Percentiles rank a stretch among this genome's conserved stretches.
Evolutionary conservation across 495 filamentous ascomycete genomes (phyloP).

Genomic region (Penicillium odoratum): DNA sequence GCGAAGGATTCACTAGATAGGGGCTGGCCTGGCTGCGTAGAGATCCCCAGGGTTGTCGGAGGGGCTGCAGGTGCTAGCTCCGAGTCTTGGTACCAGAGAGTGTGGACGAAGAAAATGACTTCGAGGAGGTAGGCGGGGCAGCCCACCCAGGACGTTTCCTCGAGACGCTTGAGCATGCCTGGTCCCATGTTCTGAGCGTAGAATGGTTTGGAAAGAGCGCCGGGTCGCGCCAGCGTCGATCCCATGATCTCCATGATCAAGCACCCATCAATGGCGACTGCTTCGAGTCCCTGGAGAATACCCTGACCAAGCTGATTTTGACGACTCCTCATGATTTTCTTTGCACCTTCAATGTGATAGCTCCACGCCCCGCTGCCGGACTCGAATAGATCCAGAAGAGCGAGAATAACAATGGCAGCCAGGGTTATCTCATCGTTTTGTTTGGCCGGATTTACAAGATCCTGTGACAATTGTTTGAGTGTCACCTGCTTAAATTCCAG

Average conservation of each 20-base stretch:
- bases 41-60: slow-evolving; percentile 30
- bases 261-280: slow-evolving; percentile 45
- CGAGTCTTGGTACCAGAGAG: slow-evolving; percentile 39
- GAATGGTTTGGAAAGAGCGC: slow-evolving; percentile 46
- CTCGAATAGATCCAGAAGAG: slow-evolving; percentile 45
- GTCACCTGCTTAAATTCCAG: slow-evolving; percentile 46
- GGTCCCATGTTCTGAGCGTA: slow-evolving; percentile 43
- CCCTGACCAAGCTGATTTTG: slow-evolving; percentile 23
- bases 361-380: slow-evolving; percentile 50
- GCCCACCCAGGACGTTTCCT: slow-evolving; percentile 49
- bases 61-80: slow-evolving; percentile 23
- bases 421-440: slow-evolving; percentile 44
- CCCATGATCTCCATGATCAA: slow-evolving; percentile 52
- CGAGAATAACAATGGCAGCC: slow-evolving; percentile 44
- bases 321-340: slow-evolving; percentile 39
- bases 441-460: slow-evolving; percentile 35
- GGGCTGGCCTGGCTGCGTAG: slow-evolving; percentile 29
- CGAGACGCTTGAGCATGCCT: slow-evolving; percentile 45
- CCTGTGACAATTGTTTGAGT: slow-evolving; percentile 39
- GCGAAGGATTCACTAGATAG: slow-evolving; percentile 34
- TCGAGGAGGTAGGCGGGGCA: slow-evolving; percentile 50
- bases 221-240: slow-evolving; percentile 46
- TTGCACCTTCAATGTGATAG: slow-evolving; percentile 49
- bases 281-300: slow-evolving; percentile 40
- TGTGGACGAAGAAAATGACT: slow-evolving; percentile 49